A percentile compares a stretch with the other conserved stretches of the same genome.
These are phyloP conservation scores for Coleophoma crateriformis DNA, from an alignment of 2,329 filamentous ascomycete genomes.

Conservation along the genomic window DNA sequence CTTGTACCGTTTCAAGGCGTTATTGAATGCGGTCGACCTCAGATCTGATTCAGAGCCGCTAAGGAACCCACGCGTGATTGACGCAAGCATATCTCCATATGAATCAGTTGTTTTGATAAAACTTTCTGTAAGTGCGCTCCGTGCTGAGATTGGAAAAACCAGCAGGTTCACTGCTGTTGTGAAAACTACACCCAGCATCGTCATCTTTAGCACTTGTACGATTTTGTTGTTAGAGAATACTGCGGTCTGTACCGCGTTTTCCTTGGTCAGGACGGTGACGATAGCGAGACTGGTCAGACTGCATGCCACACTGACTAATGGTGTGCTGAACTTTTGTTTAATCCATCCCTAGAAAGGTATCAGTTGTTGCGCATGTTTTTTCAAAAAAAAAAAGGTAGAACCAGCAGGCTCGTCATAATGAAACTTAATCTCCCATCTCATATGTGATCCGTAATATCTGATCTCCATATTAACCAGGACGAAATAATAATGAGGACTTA, in stretches of 20 bases:
- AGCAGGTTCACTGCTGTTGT: constrained; percentile 71
- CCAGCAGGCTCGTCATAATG: too few relatives aligned
- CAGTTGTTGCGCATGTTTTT: too few relatives aligned
- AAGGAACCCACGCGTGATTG: constrained; percentile 78
- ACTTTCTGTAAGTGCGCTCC: constrained; percentile 65
- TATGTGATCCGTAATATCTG: too few relatives aligned
- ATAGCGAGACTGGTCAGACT: constrained; percentile 84
- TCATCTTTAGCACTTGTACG: constrained; percentile 75
- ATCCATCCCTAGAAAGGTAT: constrained; percentile 56
- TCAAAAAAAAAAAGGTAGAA: too few relatives aligned
- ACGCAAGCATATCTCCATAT: constrained; percentile 73
- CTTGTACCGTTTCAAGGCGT: constrained; percentile 58
- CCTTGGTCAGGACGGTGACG: constrained; percentile 86
- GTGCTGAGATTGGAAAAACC: constrained; percentile 73
- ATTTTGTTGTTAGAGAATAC: constrained; percentile 80
- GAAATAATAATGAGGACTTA: too few relatives aligned
- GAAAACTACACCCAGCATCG: constrained; percentile 69
- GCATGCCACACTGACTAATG: constrained; percentile 77
- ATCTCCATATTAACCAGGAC: too few relatives aligned
- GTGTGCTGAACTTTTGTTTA: constrained; percentile 73
- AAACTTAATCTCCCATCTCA: too few relatives aligned
- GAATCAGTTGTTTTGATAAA: constrained; percentile 70
- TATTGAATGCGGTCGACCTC: constrained; percentile 57
- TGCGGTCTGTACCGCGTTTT: constrained; percentile 78
- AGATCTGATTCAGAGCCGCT: constrained; percentile 78